A percentile compares a stretch with the other conserved stretches of the same genome.
Evolutionary conservation across 768 basidiomycete species (phyloP).

Genomic region (Butyriboletus loyo): DNA sequence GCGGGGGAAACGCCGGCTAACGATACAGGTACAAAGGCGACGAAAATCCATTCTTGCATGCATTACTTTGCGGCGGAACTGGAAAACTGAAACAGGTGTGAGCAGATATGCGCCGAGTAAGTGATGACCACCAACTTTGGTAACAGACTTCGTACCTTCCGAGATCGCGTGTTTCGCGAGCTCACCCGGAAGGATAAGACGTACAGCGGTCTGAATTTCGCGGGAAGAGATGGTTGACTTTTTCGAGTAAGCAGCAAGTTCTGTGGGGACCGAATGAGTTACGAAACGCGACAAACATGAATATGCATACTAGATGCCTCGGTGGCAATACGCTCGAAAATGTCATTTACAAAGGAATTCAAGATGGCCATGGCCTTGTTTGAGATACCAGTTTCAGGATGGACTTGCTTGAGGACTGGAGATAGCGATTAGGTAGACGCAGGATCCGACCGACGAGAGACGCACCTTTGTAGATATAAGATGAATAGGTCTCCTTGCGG

Average conservation of each 20-base stretch:
- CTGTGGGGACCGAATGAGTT: constrained; percentile 36
- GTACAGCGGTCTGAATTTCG: constrained; percentile 96
- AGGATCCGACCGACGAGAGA: not conserved
- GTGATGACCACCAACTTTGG: constrained; percentile 52
- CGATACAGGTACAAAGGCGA: constrained; percentile 23
- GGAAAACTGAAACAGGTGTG: constrained; percentile 53
- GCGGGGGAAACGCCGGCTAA: constrained; percentile 22
- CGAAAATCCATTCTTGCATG: not conserved
- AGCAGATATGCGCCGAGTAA: not conserved
- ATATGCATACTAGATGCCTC: constrained; percentile 75
- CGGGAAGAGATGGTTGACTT: constrained; percentile 98
- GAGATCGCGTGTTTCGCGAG: constrained; percentile 74
- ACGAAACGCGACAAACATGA: not conserved
- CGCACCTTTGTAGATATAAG: constrained; percentile 89
- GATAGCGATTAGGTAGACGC: constrained; percentile 1
- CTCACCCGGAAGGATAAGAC: constrained; percentile 95
- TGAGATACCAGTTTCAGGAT: constrained; percentile 98
- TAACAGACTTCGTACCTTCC: constrained; percentile 92
- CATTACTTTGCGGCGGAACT: constrained; percentile 66
- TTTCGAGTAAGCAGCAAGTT: constrained; percentile 96
- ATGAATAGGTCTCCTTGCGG: constrained; percentile 90
- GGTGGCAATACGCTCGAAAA: constrained; percentile 89
- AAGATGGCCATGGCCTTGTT: constrained; percentile 98
- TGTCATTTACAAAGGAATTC: constrained; percentile 95
- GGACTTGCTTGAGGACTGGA: constrained; percentile 91